These are phyloP conservation scores for Alternaria consortialis DNA, from an alignment of 2,329 filamentous ascomycete genomes.

Conservation along the genomic window DNA sequence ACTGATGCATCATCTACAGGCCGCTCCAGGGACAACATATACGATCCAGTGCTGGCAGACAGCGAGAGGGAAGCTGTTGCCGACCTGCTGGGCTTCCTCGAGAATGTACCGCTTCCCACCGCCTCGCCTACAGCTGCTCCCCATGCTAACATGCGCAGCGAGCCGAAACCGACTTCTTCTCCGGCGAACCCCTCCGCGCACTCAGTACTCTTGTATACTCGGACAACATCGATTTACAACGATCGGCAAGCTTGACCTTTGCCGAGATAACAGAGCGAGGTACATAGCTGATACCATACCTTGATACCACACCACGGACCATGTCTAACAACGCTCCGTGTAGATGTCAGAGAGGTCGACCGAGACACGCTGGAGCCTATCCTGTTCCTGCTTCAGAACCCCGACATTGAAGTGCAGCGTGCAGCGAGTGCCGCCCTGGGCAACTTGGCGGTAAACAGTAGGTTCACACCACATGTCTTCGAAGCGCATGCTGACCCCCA, in stretches of 20 bases:
- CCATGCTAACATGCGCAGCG: constrained; percentile 67
- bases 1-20: constrained; percentile 44
- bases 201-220: constrained; percentile 97
- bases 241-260: constrained; percentile 97
- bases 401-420: constrained; percentile 95
- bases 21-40: constrained; percentile 59
- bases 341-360: constrained; percentile 96
- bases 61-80: constrained; percentile 97
- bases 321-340: constrained; percentile 25
- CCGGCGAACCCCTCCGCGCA: constrained; percentile 90
- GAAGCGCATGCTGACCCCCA: constrained; percentile 53
- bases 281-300: constrained; percentile 53
- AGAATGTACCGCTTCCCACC: constrained; percentile 74
- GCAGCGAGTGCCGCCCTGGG: constrained; percentile 95
- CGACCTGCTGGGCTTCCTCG: constrained; percentile 92
- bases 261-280: constrained; percentile 98
- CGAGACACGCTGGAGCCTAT: constrained; percentile 95
- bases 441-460: constrained; percentile 97
- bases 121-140: constrained; percentile 6
- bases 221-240: constrained; percentile 96
- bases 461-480: constrained; percentile 14
- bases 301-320: neutral
- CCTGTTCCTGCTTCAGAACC: constrained; percentile 90
- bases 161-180: constrained; percentile 97
- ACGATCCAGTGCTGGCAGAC: constrained; percentile 78